These are phyloP conservation scores for Cucurbita ficifolia DNA, from an alignment of 306 rosid genomes.

Conservation along the genomic window DNA sequence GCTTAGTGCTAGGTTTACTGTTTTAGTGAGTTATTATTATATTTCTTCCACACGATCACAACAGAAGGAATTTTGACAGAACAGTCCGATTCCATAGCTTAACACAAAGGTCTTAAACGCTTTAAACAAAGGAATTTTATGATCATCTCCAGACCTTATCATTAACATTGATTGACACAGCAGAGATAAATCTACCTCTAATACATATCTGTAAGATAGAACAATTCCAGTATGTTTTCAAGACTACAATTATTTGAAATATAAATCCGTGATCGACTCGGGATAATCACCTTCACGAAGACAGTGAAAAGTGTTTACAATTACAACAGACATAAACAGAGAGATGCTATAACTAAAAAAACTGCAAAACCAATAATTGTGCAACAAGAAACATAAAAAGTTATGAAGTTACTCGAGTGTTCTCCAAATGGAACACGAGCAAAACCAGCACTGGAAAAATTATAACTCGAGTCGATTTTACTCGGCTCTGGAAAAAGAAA, in stretches of 20 bases:
- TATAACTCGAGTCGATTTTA: neutral
- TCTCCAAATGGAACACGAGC: constrained; percentile 4
- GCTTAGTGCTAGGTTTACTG: no score
- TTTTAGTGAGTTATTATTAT: no score
- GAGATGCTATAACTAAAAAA: neutral
- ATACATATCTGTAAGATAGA: neutral
- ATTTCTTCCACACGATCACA: no score
- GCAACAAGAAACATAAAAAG: neutral
- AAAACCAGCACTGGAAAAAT: neutral
- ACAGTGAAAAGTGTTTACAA: neutral
- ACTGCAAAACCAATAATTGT: neutral
- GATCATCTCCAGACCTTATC: no score
- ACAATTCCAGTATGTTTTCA: neutral
- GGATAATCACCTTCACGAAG: neutral
- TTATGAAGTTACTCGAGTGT: neutral
- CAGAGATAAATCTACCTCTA: no score
- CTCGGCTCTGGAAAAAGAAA: neutral
- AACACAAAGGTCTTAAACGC: no score
- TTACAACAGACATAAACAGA: neutral
- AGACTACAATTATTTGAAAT: neutral
- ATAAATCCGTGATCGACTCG: neutral
- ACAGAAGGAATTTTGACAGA: no score
- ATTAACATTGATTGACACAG: no score
- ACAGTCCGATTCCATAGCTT: no score
- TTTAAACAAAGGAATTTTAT: no score